Base-by-base conservation (phyloP, 371 early-diverging fungal genomes). In the Apophysomyces ossiformis region DNA sequence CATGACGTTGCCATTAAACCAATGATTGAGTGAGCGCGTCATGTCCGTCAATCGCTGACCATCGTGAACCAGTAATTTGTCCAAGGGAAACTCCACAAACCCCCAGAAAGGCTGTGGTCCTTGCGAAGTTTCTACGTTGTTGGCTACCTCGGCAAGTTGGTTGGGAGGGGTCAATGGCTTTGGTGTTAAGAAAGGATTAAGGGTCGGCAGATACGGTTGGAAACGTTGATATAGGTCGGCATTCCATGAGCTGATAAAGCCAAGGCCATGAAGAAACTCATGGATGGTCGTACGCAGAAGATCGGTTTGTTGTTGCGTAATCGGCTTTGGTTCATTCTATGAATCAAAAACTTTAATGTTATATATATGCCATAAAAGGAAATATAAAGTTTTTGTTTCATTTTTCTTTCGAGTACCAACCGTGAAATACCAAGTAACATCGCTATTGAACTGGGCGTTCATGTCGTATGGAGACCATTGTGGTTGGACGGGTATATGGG, bases 261-360 rank as follows among this genome's bases (percentile, higher is more conserved):
- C 90, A n/a, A 90, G 79, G 0, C 90, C 90, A 63, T 90, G 90
- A 3, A 87, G 65, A 8, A 87, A 44, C 66, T 90, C 90, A 59
- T 90, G 90, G 15, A 89, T 21, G 0, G 81, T 81, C 11, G 81
- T 82, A 56, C 83, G 79, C 36, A 85, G 70, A 54, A 90, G 74
- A 68, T 89, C 89, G 3, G 60, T 68, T 57, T 76, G 65, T 58
- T 70, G 46, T 9, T 58, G 16, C 15, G 45, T 41, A n/a, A 73
- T 74, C 1, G 59, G n/a, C 4, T 16, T 35, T 6, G 32, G 16
- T 39, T 71, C 63, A 35, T 54, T 59, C 75, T 71, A 59, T 26
- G 18, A 15, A 45, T 56, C 18, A 39, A 11, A 35, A 37, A 44
- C 60, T 15, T 45, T 59, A 18, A 57, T 37, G 32, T 5, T 54